Evolutionary conservation across 371 early-diverging fungal species (phyloP).

Genomic region (Saksenaea vasiformis): DNA sequence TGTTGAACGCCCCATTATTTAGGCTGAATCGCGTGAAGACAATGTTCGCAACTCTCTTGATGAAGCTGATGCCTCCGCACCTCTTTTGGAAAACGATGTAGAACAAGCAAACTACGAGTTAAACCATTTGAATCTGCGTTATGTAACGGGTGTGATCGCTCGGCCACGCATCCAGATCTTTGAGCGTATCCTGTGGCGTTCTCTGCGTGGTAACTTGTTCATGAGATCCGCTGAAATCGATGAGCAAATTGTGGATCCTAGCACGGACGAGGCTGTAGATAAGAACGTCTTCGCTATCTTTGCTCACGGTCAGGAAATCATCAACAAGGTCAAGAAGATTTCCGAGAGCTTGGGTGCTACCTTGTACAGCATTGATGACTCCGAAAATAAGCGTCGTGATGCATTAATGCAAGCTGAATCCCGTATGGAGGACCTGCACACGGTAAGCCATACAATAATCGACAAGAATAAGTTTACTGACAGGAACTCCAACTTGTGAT

Average conservation of each 20-base stretch:
- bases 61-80: conserved; percentile 58
- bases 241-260: conserved; percentile 81
- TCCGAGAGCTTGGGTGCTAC: conserved; percentile 95
- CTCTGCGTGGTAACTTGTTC: conserved; percentile 96
- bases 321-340: conserved; percentile 91
- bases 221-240: conserved; percentile 95
- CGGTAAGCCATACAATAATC: conserved; percentile 20
- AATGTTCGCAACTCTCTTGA: conserved; percentile 63
- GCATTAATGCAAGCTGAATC: conserved; percentile 70
- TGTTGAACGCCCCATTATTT: neutral
- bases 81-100: conserved; percentile 64
- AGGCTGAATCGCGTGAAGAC: conserved; percentile 59
- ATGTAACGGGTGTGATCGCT: conserved; percentile 91
- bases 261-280: conserved; percentile 76
- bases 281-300: conserved; percentile 97
- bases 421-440: conserved; percentile 55
- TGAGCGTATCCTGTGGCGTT: conserved; percentile 96
- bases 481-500: conserved; percentile 7
- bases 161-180: conserved; percentile 84
- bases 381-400: conserved; percentile 82
- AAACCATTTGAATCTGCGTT: conserved; percentile 59
- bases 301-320: conserved; percentile 91
- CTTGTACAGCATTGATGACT: conserved; percentile 86
- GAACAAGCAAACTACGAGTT: conserved; percentile 44
- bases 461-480: neutral